A percentile compares a stretch with the other conserved stretches of the same genome.
Evolutionary conservation across 192 early-diverging fungal species (phyloP).

Genomic region (Entomortierella parvispora): DNA sequence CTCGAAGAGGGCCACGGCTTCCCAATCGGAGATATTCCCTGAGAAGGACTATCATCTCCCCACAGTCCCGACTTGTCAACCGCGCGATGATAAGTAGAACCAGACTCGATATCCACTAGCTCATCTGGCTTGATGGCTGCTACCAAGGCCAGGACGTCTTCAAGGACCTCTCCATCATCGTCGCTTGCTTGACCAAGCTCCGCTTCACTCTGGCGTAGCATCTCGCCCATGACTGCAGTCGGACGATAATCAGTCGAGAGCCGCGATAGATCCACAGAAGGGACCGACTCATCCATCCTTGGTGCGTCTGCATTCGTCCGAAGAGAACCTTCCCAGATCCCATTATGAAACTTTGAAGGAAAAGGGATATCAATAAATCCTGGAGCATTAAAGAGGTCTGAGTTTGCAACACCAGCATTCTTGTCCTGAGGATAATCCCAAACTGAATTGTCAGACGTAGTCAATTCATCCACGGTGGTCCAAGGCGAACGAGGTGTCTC

Average conservation of each 20-base stretch:
- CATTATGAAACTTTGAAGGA: no score
- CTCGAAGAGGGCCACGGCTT: slow-evolving; percentile 15
- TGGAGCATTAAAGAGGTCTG: no score
- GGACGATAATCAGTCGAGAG: neutral
- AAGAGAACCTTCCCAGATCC: no score
- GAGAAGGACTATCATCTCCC: slow-evolving; percentile 26
- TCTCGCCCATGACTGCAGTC: slow-evolving; percentile 15
- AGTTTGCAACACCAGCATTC: no score
- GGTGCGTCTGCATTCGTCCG: neutral
- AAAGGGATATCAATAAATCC: no score
- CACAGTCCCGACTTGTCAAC: slow-evolving; percentile 32
- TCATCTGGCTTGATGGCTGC: slow-evolving; percentile 39
- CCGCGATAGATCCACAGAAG: neutral
- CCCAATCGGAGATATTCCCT: slow-evolving; percentile 9
- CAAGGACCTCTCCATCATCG: slow-evolving; percentile 24
- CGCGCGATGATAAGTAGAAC: no score
- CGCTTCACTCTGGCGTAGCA: slow-evolving; percentile 21
- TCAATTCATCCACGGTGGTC: no score
- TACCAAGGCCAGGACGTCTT: slow-evolving; percentile 40
- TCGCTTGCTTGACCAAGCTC: neutral
- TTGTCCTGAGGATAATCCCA: no score
- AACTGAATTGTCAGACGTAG: no score
- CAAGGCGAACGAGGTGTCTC: no score
- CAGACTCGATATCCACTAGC: slow-evolving; percentile 7
- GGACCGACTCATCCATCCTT: neutral